These are phyloP conservation scores for Tuctoria greenei DNA, from an alignment of 176 grass and related monocot genomes.

Conservation along the genomic window DNA sequence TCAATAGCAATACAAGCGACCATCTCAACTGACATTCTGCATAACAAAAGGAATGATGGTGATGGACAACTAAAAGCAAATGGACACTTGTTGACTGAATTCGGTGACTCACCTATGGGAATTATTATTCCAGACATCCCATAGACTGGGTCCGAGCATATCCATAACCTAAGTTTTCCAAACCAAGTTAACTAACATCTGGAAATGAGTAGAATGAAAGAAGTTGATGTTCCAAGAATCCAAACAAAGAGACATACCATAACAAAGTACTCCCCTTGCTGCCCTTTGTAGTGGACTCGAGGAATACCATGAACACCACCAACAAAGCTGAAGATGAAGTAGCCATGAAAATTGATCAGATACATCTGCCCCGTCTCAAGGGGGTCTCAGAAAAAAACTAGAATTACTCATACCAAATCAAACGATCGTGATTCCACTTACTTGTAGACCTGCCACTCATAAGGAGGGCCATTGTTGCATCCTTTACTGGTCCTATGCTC, in stretches of 20 bases:
- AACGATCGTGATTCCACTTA: slow-evolving; percentile 52
- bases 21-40: slow-evolving; percentile 97
- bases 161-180: slow-evolving; percentile 87
- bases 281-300: slow-evolving; percentile 91
- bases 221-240: not conserved
- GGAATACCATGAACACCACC: slow-evolving; percentile 91
- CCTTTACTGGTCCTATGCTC: slow-evolving; percentile 96
- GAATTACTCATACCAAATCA: slow-evolving; percentile 27
- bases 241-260: slow-evolving; percentile 59
- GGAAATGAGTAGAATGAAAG: slow-evolving; percentile 22
- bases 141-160: slow-evolving; percentile 95
- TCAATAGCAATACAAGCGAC: slow-evolving; percentile 98
- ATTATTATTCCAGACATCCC: slow-evolving; percentile 94
- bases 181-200: slow-evolving; percentile 39
- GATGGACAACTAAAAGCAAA: slow-evolving; percentile 33
- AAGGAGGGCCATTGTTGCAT: slow-evolving; percentile 83
- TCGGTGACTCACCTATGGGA: slow-evolving; percentile 71
- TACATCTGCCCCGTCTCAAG: not conserved
- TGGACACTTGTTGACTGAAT: slow-evolving; percentile 16
- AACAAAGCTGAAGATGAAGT: slow-evolving; percentile 47
- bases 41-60: slow-evolving; percentile 18
- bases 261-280: slow-evolving; percentile 92
- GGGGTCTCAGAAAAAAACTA: not conserved
- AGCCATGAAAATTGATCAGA: slow-evolving; percentile 27
- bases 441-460: slow-evolving; percentile 94